These are phyloP conservation scores for Chlorella vulgaris DNA, from an alignment of 139 green algal species.

Conservation along the genomic window DNA sequence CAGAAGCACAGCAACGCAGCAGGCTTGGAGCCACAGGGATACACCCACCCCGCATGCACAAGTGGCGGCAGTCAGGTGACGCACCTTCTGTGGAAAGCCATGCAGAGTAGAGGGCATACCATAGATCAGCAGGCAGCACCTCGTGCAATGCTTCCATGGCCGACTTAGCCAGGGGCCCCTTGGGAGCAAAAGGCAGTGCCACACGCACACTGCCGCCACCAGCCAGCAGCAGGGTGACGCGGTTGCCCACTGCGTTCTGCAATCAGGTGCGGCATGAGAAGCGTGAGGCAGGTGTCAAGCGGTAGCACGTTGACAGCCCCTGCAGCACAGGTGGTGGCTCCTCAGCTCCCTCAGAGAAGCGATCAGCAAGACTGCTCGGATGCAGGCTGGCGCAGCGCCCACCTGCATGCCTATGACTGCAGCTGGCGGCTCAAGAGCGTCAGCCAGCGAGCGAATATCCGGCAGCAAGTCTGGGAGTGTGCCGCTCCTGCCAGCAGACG, in stretches of 20 bases:
- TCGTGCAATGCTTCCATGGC: slow-evolving; percentile 56
- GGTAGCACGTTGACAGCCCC: too few species aligned
- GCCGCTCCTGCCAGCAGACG: neutral
- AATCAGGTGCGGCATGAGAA: too few species aligned
- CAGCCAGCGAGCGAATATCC: slow-evolving; percentile 40
- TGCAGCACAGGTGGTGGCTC: too few species aligned
- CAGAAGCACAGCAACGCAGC: neutral
- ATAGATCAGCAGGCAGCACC: slow-evolving; percentile 40
- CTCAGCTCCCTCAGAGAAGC: neutral
- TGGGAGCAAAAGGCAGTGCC: slow-evolving; percentile 46
- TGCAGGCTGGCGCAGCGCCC: neutral
- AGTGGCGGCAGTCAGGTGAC: neutral
- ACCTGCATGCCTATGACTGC: slow-evolving; percentile 26
- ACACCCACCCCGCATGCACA: neutral
- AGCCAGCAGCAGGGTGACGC: slow-evolving; percentile 45
- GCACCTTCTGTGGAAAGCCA: slow-evolving; percentile 35
- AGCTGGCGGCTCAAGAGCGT: slow-evolving; percentile 35
- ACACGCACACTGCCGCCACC: slow-evolving; percentile 42
- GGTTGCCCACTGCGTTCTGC: slow-evolving; percentile 40
- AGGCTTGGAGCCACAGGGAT: neutral
- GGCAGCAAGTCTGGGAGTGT: slow-evolving; percentile 12
- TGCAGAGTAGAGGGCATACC: slow-evolving; percentile 40
- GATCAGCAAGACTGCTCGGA: too few species aligned
- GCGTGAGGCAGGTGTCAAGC: too few species aligned
- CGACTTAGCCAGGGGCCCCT: slow-evolving; percentile 35